A percentile compares a stretch with the other conserved stretches of the same genome.
phyloP scores from a whole-genome alignment of 441 rosid species.

The Populus hybrid region DNA sequence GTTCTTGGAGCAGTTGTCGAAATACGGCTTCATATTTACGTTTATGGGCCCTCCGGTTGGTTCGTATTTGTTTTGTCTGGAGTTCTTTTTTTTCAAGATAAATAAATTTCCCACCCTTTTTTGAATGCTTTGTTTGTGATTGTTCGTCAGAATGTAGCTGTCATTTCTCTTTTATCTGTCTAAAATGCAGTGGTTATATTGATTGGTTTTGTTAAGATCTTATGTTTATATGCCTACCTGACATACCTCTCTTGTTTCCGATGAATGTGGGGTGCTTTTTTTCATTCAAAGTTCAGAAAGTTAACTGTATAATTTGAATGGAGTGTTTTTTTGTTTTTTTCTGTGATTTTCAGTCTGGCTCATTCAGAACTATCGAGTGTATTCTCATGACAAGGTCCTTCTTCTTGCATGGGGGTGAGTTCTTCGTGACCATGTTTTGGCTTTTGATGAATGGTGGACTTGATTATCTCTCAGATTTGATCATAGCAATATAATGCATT shows the following conservation, averaged over 20 bases:
- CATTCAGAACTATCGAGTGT: constrained; percentile 90
- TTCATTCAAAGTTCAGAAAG: background rate
- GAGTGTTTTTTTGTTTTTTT: background rate
- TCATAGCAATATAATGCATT: background rate
- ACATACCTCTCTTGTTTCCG: background rate
- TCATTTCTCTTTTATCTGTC: background rate
- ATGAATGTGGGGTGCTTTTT: too few relatives aligned
- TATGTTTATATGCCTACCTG: background rate
- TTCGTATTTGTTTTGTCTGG: too few relatives aligned
- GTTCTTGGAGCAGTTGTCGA: constrained; percentile 92
- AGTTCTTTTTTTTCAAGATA: too few relatives aligned
- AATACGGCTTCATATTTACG: constrained; percentile 97
- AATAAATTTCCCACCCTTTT: background rate
- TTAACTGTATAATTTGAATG: background rate
- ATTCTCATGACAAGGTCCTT: constrained; percentile 92
- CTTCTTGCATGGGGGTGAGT: constrained; percentile 85
- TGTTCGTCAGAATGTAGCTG: background rate
- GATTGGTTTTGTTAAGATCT: background rate
- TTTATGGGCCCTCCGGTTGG: constrained; percentile 94
- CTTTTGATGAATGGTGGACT: background rate
- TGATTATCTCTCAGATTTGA: background rate
- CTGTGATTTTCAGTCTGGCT: constrained; percentile 61
- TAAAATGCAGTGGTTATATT: background rate
- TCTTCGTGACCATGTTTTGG: background rate
- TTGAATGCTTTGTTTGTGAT: constrained; percentile 1